Evolutionary conservation across 352 stramenopile species (phyloP).

Genomic region (Pythium vanterpoolii): DNA sequence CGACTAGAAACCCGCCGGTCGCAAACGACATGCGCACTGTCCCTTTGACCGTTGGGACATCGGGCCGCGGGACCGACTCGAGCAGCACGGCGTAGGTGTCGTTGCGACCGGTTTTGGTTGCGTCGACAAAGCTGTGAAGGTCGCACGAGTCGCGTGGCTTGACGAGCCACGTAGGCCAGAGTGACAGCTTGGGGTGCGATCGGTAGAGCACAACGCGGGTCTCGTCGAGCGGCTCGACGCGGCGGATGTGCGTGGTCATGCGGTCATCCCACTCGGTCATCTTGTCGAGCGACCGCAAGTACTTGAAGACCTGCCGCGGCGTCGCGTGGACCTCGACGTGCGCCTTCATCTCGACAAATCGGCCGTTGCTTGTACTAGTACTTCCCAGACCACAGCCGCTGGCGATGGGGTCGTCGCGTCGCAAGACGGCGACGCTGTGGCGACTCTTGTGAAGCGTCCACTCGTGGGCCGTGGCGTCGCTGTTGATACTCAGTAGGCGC

Average conservation of each 20-base stretch:
- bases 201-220: slow-evolving; percentile 61
- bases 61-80: slow-evolving; percentile 59
- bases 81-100: slow-evolving; percentile 69
- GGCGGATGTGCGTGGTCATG: slow-evolving; percentile 29
- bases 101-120: slow-evolving; percentile 47
- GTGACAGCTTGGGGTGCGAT: slow-evolving; percentile 61
- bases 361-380: slow-evolving; percentile 33
- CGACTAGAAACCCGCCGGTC: slow-evolving; percentile 65
- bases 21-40: slow-evolving; percentile 73
- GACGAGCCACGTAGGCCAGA: slow-evolving; percentile 78
- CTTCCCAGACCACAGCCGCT: slow-evolving; percentile 13
- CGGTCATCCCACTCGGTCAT: slow-evolving; percentile 38
- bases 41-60: slow-evolving; percentile 66
- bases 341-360: slow-evolving; percentile 77
- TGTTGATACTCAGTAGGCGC: slow-evolving; percentile 42
- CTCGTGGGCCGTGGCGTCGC: slow-evolving; percentile 27
- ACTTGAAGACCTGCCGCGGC: slow-evolving; percentile 52
- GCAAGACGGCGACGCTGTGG: slow-evolving; percentile 23
- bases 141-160: slow-evolving; percentile 79
- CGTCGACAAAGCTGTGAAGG: slow-evolving; percentile 61
- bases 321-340: slow-evolving; percentile 43
- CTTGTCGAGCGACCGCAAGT: slow-evolving; percentile 45
- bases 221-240: slow-evolving; percentile 69
- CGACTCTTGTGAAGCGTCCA: slow-evolving; percentile 53
- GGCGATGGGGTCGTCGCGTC: slow-evolving; percentile 15